phyloP scores from a whole-genome alignment of 345 rosid genomes.

The Populus ilicifolia region DNA sequence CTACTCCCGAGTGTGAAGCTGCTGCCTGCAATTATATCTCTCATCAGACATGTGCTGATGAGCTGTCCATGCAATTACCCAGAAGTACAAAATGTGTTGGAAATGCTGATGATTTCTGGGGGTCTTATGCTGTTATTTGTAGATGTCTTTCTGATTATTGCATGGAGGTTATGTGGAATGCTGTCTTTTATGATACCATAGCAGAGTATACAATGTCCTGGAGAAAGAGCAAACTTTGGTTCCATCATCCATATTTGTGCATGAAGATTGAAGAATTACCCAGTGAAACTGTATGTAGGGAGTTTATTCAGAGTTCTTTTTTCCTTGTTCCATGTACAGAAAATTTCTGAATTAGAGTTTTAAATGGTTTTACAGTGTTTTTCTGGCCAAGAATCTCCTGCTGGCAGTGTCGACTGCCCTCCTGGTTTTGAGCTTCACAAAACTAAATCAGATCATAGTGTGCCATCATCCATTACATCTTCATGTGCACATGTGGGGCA shows the following conservation, averaged over 20 bases:
- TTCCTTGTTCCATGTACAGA: neutral
- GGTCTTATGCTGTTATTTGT: constrained; percentile 51
- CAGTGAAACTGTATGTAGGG: constrained; percentile 31
- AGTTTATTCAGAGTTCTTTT: neutral
- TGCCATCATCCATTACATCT: constrained; percentile 10
- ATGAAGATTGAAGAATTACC: constrained; percentile 24
- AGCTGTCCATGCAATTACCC: constrained; percentile 19
- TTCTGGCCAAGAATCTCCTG: constrained; percentile 32
- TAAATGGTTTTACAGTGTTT: constrained; percentile 36
- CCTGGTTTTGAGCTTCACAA: constrained; percentile 42
- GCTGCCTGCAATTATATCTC: constrained; percentile 17
- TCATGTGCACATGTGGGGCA: constrained; percentile 20
- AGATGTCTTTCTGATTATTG: constrained; percentile 56
- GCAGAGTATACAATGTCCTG: constrained; percentile 50
- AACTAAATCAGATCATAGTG: constrained; percentile 22
- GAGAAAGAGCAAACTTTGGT: constrained; percentile 72
- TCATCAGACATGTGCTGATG: constrained; percentile 18
- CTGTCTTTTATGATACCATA: constrained; percentile 68
- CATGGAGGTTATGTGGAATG: constrained; percentile 87
- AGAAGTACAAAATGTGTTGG: constrained; percentile 59
- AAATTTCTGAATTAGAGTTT: constrained; percentile 11
- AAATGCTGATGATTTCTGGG: constrained; percentile 61
- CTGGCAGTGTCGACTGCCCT: constrained; percentile 34
- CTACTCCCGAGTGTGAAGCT: constrained; percentile 27
- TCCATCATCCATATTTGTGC: constrained; percentile 28